Evolutionary conservation across 163 green algal species (phyloP).

Genomic region (Coccomyxa subellipsoidea): DNA sequence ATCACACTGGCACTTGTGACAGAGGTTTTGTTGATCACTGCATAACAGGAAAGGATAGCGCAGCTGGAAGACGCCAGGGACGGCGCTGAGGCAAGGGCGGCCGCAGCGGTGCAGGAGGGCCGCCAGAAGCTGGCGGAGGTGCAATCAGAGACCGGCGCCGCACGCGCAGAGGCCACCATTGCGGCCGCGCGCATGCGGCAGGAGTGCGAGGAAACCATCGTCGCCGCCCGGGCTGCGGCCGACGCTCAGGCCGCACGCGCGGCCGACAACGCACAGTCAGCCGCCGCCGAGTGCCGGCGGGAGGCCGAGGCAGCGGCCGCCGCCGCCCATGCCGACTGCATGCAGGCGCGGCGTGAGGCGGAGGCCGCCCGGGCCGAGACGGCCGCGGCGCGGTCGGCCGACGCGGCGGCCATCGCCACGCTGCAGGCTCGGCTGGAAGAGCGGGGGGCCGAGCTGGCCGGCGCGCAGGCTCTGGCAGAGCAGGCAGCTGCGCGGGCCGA

Average conservation of each 20-base stretch:
- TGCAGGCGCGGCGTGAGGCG: not conserved
- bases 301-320: not conserved
- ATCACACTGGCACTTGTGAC: not conserved
- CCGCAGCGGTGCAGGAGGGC: not conserved
- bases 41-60: not conserved
- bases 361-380: too few relatives aligned
- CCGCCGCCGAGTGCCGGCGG: too few relatives aligned
- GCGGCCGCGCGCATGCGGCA: not conserved
- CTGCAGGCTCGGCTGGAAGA: not conserved
- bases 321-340: not conserved
- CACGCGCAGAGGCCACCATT: not conserved
- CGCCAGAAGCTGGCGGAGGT: not conserved
- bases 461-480: not conserved
- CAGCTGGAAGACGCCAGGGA: not conserved
- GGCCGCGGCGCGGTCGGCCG: too few relatives aligned
- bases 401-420: not conserved
- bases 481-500: too few relatives aligned
- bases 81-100: not conserved
- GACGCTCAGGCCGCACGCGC: not conserved
- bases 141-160: not conserved
- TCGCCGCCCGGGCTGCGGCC: not conserved
- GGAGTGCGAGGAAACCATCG: not conserved
- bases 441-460: not conserved
- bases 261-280: not conserved
- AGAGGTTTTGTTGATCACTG: not conserved